phyloP scores from a whole-genome alignment of 495 filamentous ascomycete species.

The Daldinia grandis region DNA sequence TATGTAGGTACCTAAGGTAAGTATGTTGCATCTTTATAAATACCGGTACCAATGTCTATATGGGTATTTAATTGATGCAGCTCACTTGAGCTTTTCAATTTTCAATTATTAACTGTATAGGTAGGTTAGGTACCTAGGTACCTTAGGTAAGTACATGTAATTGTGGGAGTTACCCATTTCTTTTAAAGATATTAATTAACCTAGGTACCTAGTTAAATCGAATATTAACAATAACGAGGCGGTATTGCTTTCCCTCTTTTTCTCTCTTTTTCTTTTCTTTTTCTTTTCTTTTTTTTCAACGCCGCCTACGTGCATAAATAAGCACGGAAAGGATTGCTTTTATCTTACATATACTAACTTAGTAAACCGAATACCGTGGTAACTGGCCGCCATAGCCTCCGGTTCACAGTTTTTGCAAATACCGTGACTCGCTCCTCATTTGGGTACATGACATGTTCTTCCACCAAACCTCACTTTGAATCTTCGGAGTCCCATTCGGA shows the following conservation, averaged over 20 bases:
- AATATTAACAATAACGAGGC: neutral
- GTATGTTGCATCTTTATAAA: no score
- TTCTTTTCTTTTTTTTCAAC: neutral
- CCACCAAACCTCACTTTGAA: neutral
- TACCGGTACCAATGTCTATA: no score
- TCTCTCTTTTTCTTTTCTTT: neutral
- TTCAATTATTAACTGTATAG: no score
- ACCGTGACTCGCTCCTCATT: neutral
- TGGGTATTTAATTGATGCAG: neutral
- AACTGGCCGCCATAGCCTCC: neutral
- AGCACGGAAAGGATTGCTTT: neutral
- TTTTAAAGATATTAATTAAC: no score
- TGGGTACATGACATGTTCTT: neutral
- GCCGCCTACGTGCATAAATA: neutral
- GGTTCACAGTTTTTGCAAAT: conserved; percentile 1
- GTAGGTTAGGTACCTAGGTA: no score
- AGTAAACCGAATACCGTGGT: neutral
- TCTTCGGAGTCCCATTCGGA: neutral
- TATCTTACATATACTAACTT: conserved; percentile 2
- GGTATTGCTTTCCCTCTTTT: neutral
- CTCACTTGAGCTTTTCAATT: neutral
- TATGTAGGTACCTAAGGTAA: no score
- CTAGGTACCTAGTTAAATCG: no score
- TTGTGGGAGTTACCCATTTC: no score
- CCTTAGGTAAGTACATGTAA: no score